A percentile compares a stretch with the other conserved stretches of the same genome.
Conservation (phyloP, 768 basidiomycete genomes). For the Trametes elegans region DNA sequence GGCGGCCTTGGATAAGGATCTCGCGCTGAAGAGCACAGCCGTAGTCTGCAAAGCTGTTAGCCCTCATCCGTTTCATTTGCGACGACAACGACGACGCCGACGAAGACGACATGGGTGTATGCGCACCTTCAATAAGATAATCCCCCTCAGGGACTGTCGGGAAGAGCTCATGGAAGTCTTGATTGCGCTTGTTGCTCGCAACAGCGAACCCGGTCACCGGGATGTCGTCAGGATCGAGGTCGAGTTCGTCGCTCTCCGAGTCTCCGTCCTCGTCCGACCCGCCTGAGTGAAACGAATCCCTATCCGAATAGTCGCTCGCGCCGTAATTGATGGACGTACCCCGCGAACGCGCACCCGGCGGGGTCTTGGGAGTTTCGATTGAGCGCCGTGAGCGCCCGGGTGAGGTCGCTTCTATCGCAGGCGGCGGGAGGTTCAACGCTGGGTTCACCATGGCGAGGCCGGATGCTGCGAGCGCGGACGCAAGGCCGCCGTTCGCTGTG, state of each 20-base stretch:
- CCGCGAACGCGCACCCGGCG: constrained; percentile 19
- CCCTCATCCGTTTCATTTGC: constrained; percentile 1
- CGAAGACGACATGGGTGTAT: no score
- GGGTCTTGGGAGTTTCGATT: constrained; percentile 14
- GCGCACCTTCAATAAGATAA: constrained; percentile 93
- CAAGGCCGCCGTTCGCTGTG: constrained; percentile 46
- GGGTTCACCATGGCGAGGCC: constrained; percentile 66
- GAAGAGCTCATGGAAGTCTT: constrained; percentile 95
- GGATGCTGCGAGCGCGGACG: constrained; percentile 63
- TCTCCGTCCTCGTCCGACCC: constrained; percentile 27
- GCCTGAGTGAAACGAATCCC: constrained; percentile 22
- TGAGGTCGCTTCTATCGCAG: constrained; percentile 16
- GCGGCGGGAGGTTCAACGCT: constrained; percentile 43
- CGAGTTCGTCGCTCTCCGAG: constrained; percentile 34
- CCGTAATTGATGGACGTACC: constrained; percentile 20
- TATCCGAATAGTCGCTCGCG: constrained; percentile 12
- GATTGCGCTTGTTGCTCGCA: constrained; percentile 90
- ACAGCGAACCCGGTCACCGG: constrained; percentile 97
- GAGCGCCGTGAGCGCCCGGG: constrained; percentile 13
- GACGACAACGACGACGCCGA: not conserved
- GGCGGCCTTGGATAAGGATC: constrained; percentile 91
- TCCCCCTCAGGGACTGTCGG: constrained; percentile 88
- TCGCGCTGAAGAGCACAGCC: constrained; percentile 96
- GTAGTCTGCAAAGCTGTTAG: constrained; percentile 64
- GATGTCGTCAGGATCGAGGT: constrained; percentile 68